Base-by-base conservation (phyloP, 176 grass and related monocot species). In the Panicum miliaceum region DNA sequence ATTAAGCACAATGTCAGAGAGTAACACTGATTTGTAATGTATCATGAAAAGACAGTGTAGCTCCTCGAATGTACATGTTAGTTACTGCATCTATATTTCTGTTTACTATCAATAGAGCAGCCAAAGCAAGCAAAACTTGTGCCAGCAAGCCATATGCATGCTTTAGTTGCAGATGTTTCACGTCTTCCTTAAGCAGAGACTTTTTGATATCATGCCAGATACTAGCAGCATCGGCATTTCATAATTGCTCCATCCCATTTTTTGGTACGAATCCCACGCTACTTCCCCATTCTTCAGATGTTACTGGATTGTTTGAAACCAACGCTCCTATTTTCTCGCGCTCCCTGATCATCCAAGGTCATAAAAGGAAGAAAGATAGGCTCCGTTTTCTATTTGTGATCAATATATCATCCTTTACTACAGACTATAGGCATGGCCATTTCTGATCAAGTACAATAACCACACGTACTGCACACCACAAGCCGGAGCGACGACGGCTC, bases 81-180 rank as follows among this genome's bases (percentile, higher is more conserved):
- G 61, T 64, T 64, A 64, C 5, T 8, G 14, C 62, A 64, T 15
- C 1, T 35, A 26, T 64, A 36, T 64, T 7, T 12, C 1, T 15
- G 29, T 35, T 35, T 35, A 18, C 29, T 12, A 12, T 40, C 36
- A 20, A 63, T 15, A 63, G 23, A 61, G 10, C 58, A 61, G 27
- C 25, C 16, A 54, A 67, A 67, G 14, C 68, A 69, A 43, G 12
- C 38, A 42, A 43, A 66, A 84, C 9, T 62, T 64, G 32, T 84
- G 60, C 37, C 12, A 25, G 7, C 56, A 47, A 47, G 18, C 27
- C 27, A 64, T 50, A 48, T 46, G 0, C 6, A 36, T 45, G 37
- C 8, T 23, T 47, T 76, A 25, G 32, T 76, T 76, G 60, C 34
- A 65, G 3, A 59, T 40, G 12, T 41, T 81, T 22, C 18, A 41